Base-by-base conservation (phyloP, 352 stramenopile genomes). In the Pythium folliculosum region DNA sequence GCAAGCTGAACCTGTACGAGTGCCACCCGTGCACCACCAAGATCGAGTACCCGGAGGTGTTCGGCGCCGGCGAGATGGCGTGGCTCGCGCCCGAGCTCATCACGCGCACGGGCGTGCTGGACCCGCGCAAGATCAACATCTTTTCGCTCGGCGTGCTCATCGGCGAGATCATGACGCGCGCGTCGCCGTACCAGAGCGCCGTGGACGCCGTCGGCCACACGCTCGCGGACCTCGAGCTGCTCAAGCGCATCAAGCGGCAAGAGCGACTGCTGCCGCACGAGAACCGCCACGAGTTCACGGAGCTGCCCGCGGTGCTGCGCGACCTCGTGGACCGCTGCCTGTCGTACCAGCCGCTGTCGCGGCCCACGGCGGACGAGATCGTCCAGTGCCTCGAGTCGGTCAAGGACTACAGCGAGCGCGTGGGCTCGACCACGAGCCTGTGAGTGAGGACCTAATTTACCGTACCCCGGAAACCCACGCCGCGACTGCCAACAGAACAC, bases 1-100 rank as follows among this genome's bases (percentile, higher is more conserved):
- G 71, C 69, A 78, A 78, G 60, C 37, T 76, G 16, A 73, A 74
- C 56, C 43, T 76, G n/a, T 69, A 74, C 23, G 65, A 69, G 50
- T 65, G 63, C 63, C 37, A 63, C 38, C 61, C 65, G 22, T 47
- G 21, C 30, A 51, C 50, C 19, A 63, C 48, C 50, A 38, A 47
- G 35, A 43, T 70, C n/a, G 35, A 68, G 8, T 57, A 50, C 43
- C 50, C 56, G 5, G 58, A 72, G 23, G 50, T 57, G n/a, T 73
- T 67, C 35, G 72, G 72, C 35, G 60, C 51, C 14, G 59, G 61
- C 35, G 47, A 64, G n/a, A 45, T 73, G 27, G 52, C 69, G 45
- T 73, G 65, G 56, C 43, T 53, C 8, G 72, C 72, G 14, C 72
- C 72, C 3, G 72, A 78, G 56, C 43, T 76, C 6, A 60, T 76